A percentile compares a stretch with the other conserved stretches of the same genome.
phyloP scores from a whole-genome alignment of 805 yeast species.

The Zygosaccharomyces rouxii region DNA sequence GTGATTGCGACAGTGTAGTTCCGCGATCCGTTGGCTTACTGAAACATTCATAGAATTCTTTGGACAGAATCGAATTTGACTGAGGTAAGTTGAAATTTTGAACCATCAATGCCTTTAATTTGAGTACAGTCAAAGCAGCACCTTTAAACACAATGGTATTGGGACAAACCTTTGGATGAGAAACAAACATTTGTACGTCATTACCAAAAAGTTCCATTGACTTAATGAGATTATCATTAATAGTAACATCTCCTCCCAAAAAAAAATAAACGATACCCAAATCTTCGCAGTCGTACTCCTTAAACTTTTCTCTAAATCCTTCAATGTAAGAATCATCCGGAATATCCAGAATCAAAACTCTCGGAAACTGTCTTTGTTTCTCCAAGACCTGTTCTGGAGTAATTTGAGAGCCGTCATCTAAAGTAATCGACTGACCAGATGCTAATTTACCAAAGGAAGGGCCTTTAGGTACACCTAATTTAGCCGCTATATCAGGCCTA shows the following conservation, averaged over 20 bases:
- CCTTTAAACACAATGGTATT: conserved; percentile 56
- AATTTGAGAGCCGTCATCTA: conserved; percentile 56
- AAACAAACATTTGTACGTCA: conserved; percentile 51
- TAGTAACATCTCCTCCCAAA: conserved; percentile 56
- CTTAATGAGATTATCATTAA: conserved; percentile 39
- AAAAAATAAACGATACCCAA: conserved; percentile 67
- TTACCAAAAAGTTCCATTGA: conserved; percentile 54
- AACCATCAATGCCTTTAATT: conserved; percentile 51
- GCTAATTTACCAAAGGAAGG: conserved; percentile 54
- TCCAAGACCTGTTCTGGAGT: conserved; percentile 71
- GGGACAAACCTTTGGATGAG: conserved; percentile 65
- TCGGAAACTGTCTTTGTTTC: conserved; percentile 51
- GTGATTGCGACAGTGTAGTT: conserved; percentile 21
- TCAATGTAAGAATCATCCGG: conserved; percentile 51
- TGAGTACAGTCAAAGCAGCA: conserved; percentile 49
- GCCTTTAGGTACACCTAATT: conserved; percentile 67
- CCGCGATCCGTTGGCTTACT: conserved; percentile 27
- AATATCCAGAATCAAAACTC: conserved; percentile 66
- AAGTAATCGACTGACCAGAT: conserved; percentile 51
- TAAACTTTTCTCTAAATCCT: conserved; percentile 31
- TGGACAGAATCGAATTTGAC: conserved; percentile 27
- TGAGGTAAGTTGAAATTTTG: conserved; percentile 40
- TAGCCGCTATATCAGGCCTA: conserved; percentile 56
- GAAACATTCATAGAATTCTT: conserved; percentile 34
- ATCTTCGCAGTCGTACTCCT: conserved; percentile 21